phyloP scores from a whole-genome alignment of 257 asterid genomes.

The Prunella vulgaris region DNA sequence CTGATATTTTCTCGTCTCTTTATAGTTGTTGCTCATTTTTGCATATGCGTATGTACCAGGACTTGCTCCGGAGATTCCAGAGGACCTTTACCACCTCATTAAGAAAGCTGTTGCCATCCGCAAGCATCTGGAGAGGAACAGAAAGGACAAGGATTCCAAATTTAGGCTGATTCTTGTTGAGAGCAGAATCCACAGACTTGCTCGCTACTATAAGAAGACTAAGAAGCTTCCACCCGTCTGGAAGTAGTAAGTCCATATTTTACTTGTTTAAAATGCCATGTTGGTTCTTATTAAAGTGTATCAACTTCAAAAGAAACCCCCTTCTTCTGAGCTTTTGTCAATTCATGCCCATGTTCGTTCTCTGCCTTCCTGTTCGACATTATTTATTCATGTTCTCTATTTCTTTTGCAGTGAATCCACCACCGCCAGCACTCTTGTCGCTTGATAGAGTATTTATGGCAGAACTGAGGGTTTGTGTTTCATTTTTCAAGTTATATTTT shows the following conservation, averaged over 20 bases:
- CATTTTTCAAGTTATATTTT: conserved; percentile 11
- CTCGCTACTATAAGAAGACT: conserved; percentile 68
- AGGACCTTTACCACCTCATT: conserved; percentile 57
- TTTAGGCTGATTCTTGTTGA: conserved; percentile 63
- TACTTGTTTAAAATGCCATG: not conserved
- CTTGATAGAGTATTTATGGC: conserved; percentile 22
- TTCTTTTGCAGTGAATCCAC: conserved; percentile 52
- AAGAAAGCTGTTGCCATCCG: conserved; percentile 73
- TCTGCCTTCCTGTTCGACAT: not conserved
- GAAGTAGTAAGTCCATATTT: conserved; percentile 47
- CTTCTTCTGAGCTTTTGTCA: not conserved
- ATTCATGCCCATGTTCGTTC: not conserved
- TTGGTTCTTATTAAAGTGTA: not conserved
- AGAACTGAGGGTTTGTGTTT: conserved; percentile 14
- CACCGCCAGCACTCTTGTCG: conserved; percentile 68
- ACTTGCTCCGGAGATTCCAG: conserved; percentile 72
- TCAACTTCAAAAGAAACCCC: not conserved
- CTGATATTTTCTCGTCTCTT: not conserved
- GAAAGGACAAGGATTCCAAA: conserved; percentile 71
- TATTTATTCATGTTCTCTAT: not conserved
- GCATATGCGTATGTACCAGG: conserved; percentile 28
- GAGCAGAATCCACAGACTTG: conserved; percentile 61
- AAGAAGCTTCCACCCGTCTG: conserved; percentile 77
- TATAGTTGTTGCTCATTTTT: not conserved
- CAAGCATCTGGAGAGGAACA: conserved; percentile 74